A percentile compares a stretch with the other conserved stretches of the same genome.
Evolutionary conservation across 345 rosid genomes (phyloP).

Genomic region (Clarkia xantiana): DNA sequence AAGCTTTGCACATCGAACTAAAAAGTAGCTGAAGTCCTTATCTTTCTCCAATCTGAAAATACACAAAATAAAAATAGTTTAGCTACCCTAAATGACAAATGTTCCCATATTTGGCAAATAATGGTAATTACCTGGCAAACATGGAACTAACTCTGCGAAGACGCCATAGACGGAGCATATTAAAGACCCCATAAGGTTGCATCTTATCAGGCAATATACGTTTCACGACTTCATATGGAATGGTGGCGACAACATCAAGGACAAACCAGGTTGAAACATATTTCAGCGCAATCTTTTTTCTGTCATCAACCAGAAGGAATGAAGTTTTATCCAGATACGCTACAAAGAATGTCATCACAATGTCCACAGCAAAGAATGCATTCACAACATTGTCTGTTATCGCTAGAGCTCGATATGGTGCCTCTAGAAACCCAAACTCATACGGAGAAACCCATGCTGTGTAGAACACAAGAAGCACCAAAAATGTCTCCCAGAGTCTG

Average conservation of each 20-base stretch:
- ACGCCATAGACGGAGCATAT: constrained; percentile 89
- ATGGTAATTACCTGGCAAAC: constrained; percentile 20
- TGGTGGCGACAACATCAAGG: constrained; percentile 54
- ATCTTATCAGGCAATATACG: constrained; percentile 27
- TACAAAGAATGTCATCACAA: constrained; percentile 62
- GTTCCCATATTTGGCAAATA: background rate
- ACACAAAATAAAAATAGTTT: background rate
- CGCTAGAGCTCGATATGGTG: constrained; percentile 31
- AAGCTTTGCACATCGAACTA: constrained; percentile 60
- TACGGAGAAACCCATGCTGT: constrained; percentile 90
- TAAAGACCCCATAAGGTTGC: constrained; percentile 46
- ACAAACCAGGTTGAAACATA: constrained; percentile 41
- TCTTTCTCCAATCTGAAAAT: constrained; percentile 70
- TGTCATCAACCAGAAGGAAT: constrained; percentile 52
- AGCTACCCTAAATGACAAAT: background rate
- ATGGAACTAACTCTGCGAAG: constrained; percentile 63
- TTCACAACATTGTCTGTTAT: constrained; percentile 50
- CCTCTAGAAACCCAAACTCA: constrained; percentile 53
- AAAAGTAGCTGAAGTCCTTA: constrained; percentile 48
- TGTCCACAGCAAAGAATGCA: constrained; percentile 52
- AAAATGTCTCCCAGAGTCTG: constrained; percentile 61
- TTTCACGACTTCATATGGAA: constrained; percentile 51
- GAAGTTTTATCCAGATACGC: constrained; percentile 59
- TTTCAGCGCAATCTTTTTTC: constrained; percentile 41
- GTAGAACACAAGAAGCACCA: constrained; percentile 66